These are phyloP conservation scores for Setaria italica DNA, from an alignment of 202 grass and related monocot genomes.

Conservation along the genomic window DNA sequence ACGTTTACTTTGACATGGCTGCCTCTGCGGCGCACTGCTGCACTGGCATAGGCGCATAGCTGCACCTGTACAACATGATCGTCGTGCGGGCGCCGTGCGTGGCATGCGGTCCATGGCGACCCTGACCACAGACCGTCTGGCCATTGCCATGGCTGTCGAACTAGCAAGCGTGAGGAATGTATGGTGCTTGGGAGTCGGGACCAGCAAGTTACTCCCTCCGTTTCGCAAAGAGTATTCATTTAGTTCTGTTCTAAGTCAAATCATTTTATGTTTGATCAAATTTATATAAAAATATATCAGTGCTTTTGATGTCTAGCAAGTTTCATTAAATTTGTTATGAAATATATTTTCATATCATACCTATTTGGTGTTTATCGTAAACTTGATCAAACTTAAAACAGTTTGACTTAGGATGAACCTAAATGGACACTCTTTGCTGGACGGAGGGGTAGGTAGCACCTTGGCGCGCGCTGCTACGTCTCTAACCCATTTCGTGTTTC, in stretches of 20 bases:
- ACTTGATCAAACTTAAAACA: no score
- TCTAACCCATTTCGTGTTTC: background rate
- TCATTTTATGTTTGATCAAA: no score
- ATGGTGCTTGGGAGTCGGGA: background rate
- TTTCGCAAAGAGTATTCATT: no score
- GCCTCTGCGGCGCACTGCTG: background rate
- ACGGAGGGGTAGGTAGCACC: no score
- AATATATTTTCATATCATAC: no score
- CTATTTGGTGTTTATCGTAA: no score
- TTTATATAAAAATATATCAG: no score
- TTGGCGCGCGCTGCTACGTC: background rate
- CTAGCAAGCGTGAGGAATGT: background rate
- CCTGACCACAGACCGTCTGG: background rate
- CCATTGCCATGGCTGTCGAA: constrained; percentile 1
- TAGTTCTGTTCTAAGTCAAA: no score
- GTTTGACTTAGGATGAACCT: no score
- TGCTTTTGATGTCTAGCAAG: no score
- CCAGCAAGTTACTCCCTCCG: background rate
- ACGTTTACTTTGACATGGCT: background rate
- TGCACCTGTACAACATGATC: background rate
- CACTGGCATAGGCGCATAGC: background rate
- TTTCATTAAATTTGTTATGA: no score
- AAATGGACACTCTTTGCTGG: no score
- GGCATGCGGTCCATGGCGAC: background rate
- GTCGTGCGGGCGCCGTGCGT: background rate